phyloP scores from a whole-genome alignment of 805 yeast species.

The Blastobotrys americana region DNA sequence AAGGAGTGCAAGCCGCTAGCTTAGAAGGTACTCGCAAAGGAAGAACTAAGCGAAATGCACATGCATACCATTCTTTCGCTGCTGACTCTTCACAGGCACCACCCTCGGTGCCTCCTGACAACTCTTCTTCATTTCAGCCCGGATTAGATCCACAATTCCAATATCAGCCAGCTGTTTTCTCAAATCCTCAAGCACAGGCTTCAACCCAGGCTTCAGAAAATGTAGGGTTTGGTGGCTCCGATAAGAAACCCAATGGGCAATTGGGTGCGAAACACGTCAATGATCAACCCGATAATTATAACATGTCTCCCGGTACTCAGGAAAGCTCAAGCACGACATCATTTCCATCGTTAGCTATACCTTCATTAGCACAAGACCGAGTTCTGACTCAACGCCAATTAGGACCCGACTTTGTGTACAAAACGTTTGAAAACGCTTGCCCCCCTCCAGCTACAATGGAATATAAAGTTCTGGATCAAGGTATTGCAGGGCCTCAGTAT shows the following conservation, averaged over 20 bases:
- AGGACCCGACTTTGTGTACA: constrained; percentile 42
- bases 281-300: too few species aligned
- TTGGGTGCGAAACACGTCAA: too few species aligned
- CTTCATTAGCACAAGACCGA: constrained; percentile 35
- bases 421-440: constrained; percentile 65
- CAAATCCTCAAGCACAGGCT: too few species aligned
- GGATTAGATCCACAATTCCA: not conserved
- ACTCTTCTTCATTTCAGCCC: too few species aligned
- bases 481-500: constrained; percentile 73
- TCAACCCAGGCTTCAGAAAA: too few species aligned
- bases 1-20: constrained; percentile 12
- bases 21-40: constrained; percentile 14
- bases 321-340: too few species aligned
- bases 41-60: constrained; percentile 4
- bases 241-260: too few species aligned
- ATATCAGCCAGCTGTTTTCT: constrained; percentile 11
- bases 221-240: too few species aligned
- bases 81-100: not conserved
- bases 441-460: constrained; percentile 81
- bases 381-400: constrained; percentile 26
- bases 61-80: not conserved
- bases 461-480: constrained; percentile 69
- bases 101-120: not conserved
- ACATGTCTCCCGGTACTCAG: too few species aligned
- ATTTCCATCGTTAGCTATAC: constrained; percentile 15